Base-by-base conservation (phyloP, 495 filamentous ascomycete species). In the Extremus antarcticus region DNA sequence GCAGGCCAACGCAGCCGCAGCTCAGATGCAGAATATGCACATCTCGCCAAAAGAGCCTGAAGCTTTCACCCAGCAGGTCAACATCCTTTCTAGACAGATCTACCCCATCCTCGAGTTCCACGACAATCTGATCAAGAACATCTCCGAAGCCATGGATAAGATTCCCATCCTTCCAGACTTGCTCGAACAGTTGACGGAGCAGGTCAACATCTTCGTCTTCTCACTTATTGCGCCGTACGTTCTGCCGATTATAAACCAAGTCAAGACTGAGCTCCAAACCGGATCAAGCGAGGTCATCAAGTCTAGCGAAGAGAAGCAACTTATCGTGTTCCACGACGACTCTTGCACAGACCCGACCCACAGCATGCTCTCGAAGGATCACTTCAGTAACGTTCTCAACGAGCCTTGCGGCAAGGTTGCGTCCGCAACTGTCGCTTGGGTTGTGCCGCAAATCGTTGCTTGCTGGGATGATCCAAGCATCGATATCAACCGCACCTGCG, bases 281-380 rank as follows among this genome's bases (percentile, higher is more conserved):
- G 89, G 89, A 9, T 86, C 87, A n/a, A 78, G 77, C 1, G 89
- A 94, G 65, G 82, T 95, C 57, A 95, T 95, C 54, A 76, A 85
- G 56, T 84, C 78, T 67, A 86, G 84, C 65, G 77, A 82, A 64
- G 78, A 85, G 40, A 81, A 89, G 66, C 90, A 95, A 67, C 80
- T 83, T 58, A 78, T 88, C 51, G 88, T 95, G 24, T 95, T 94
- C 69, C 63, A 84, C n/a, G 82, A 95, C 59, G 82, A 90, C 58
- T 43, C 72, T 38, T 84, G 68, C 48, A 78, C 79, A 20, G 83
- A 95, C 64, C 90, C 90, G 8, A 95, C 90, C 10, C 90, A 95
- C 67, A 90, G 85, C n/a, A 95, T 95, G 90, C 78, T 95, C 19
- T 87, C 86, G 43, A 95, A 95, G 73, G 90, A 94, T 62, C 89